Base-by-base conservation (phyloP, 2,329 filamentous ascomycete genomes). In the Dactylellina cionopaga region DNA sequence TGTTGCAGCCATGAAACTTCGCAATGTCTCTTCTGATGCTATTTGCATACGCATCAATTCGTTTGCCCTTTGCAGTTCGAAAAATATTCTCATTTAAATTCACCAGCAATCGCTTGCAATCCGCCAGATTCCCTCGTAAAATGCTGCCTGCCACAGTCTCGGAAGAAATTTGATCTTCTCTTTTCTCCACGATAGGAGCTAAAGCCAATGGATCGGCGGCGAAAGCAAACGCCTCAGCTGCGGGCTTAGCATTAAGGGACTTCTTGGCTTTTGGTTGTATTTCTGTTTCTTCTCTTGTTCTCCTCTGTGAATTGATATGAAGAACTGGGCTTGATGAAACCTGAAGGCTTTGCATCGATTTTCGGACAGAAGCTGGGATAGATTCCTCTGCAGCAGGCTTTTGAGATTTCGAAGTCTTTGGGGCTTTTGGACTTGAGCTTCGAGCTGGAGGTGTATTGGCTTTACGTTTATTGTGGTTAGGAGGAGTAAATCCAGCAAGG, bases 1-100 rank as follows among this genome's bases (percentile, higher is more conserved):
- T 56, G 13, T 5, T n/a, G 3, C 9, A 35, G n/a, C 24, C 10
- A 6, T 24, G 7, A 27, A 62, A 62, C 6, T 15, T 19, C 6
- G 15, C 5, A 25, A 69, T 69, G 10, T 52, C 24, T 5, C 22
- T 11, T 6, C 15, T 13, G 31, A 69, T 69, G 31, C 19, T 33
- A 13, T 25, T 43, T 9, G 11, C 17, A 17, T 44, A 35, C 11
- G 13, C 13, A 15, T 33, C 43, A 5, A 11, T 13, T 10, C 24
- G 33, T 7, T n/a, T n/a, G n/a, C n/a, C n/a, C n/a, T n/a, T n/a
- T n/a, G n/a, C n/a, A n/a, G n/a, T n/a, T n/a, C 25, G 19, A 6
- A 15, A 25, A 65, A n/a, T 22, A 9, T 11, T 39, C 7, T 39
- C 9, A 5, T 27, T 10, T 4, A 54, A 11, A 5, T 39, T 35